phyloP scores from a whole-genome alignment of 75 land plant genomes.

The Pinus albicaulis region DNA sequence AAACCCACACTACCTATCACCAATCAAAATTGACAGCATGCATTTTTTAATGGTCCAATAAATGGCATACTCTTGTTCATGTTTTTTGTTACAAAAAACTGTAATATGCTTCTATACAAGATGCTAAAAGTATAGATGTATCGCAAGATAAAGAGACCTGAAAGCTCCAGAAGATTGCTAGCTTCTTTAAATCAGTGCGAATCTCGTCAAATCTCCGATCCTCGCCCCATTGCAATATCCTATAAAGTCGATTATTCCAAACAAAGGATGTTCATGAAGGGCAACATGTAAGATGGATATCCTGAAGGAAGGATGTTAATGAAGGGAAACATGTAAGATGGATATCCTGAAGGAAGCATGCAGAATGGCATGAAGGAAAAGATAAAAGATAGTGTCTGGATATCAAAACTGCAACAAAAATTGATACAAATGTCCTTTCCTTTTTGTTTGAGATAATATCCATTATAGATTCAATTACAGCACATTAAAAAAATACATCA shows the following conservation, averaged over 20 bases:
- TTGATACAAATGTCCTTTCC: too few relatives aligned
- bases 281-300: not conserved
- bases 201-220: slow-evolving; percentile 92
- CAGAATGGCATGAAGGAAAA: too few relatives aligned
- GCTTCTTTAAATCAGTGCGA: slow-evolving; percentile 64
- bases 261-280: not conserved
- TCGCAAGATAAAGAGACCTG: slow-evolving; percentile 49
- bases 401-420: too few relatives aligned
- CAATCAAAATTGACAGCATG: not conserved
- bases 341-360: too few relatives aligned
- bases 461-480: too few relatives aligned
- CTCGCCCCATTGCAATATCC: slow-evolving; percentile 97
- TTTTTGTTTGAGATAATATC: too few relatives aligned
- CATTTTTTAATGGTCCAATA: not conserved
- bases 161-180: slow-evolving; percentile 88
- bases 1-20: slow-evolving; percentile 94
- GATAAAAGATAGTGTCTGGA: too few relatives aligned
- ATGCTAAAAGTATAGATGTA: not conserved
- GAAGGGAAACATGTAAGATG: too few relatives aligned
- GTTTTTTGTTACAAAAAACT: not conserved
- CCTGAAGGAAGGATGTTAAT: too few relatives aligned
- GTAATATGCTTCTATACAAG: not conserved
- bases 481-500: too few relatives aligned
- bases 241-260: slow-evolving; percentile 4
- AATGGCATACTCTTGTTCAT: not conserved